Evolutionary conservation across 2,329 filamentous ascomycete species (phyloP).

Genomic region (Neopestalotiopsis clavispora): DNA sequence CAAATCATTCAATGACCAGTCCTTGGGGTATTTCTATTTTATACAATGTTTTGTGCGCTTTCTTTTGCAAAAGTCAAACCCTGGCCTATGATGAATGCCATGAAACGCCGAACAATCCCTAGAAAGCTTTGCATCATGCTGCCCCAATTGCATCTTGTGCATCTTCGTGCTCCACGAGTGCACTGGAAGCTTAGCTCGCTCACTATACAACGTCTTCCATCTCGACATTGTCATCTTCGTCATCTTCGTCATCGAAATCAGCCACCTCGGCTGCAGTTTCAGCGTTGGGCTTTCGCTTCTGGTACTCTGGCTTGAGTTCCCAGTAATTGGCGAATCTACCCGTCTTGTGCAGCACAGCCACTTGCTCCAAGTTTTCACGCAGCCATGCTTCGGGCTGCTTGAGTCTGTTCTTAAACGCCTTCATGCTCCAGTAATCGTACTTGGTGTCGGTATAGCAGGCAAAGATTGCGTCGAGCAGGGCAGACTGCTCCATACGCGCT

Average conservation of each 20-base stretch:
- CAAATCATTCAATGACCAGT: not conserved
- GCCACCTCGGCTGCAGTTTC: slow-evolving; percentile 50
- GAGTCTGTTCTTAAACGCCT: slow-evolving; percentile 75
- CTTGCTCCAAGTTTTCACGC: slow-evolving; percentile 80
- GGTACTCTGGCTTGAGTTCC: slow-evolving; percentile 75
- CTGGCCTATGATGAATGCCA: too few species aligned
- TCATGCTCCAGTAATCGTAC: slow-evolving; percentile 94
- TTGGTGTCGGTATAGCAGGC: slow-evolving; percentile 73
- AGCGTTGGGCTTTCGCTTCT: slow-evolving; percentile 45
- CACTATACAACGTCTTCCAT: slow-evolving; percentile 76
- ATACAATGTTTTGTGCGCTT: not conserved
- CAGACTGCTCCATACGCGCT: slow-evolving; percentile 86
- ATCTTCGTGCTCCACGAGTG: not conserved
- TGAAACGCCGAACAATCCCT: not conserved
- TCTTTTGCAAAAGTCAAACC: not conserved
- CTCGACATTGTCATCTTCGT: slow-evolving; percentile 68
- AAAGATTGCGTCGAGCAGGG: slow-evolving; percentile 86
- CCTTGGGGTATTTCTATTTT: not conserved
- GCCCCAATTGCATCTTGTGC: not conserved
- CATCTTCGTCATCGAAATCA: slow-evolving; percentile 54
- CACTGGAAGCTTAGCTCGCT: too few species aligned
- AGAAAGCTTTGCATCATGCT: not conserved
- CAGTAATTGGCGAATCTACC: slow-evolving; percentile 87
- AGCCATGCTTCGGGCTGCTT: slow-evolving; percentile 94
- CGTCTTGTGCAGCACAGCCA: slow-evolving; percentile 81